Percentiles rank a stretch among this genome's conserved stretches.
Evolutionary conservation across 306 rosid species (phyloP).

Genomic region (Boehmeria nivea): DNA sequence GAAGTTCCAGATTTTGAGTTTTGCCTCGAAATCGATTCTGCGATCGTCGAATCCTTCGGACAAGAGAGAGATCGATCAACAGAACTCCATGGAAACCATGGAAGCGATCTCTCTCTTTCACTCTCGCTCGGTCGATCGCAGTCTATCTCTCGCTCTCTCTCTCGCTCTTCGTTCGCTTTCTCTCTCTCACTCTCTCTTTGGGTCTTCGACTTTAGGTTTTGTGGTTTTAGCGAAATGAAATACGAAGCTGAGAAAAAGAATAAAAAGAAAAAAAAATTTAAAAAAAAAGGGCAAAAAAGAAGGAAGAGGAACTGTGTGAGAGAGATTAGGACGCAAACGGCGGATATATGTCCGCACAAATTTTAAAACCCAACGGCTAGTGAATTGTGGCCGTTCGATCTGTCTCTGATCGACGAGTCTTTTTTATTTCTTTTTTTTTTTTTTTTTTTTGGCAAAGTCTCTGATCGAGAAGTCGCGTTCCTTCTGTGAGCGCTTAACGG

Average conservation of each 20-base stretch:
- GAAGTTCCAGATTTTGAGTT: slow-evolving; percentile 10
- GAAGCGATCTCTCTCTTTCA: slow-evolving; percentile 22
- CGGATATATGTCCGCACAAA: slow-evolving; percentile 35
- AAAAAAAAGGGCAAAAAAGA: slow-evolving; percentile 1
- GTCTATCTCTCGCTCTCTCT: background rate
- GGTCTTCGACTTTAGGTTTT: slow-evolving; percentile 2
- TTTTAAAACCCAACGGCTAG: slow-evolving; percentile 44
- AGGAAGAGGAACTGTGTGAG: slow-evolving; percentile 3
- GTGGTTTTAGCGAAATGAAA: slow-evolving; percentile 3
- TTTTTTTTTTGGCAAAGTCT: too few relatives aligned
- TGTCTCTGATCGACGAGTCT: slow-evolving; percentile 28
- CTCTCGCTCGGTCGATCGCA: background rate
- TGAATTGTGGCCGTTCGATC: slow-evolving; percentile 28
- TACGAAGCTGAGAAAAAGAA: too few relatives aligned
- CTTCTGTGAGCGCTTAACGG: slow-evolving; percentile 30
- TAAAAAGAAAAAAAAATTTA: background rate
- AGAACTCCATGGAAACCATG: slow-evolving; percentile 24
- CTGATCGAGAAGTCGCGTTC: slow-evolving; percentile 35
- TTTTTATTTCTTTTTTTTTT: too few relatives aligned
- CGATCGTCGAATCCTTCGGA: slow-evolving; percentile 9
- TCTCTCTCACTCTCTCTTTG: background rate
- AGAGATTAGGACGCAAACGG: slow-evolving; percentile 29
- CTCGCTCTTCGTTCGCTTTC: background rate
- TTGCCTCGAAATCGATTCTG: background rate
- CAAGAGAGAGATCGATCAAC: slow-evolving; percentile 27